A percentile compares a stretch with the other conserved stretches of the same genome.
These are phyloP conservation scores for Musa itinerans DNA, from an alignment of 176 grass and related monocot genomes.

Conservation along the genomic window DNA sequence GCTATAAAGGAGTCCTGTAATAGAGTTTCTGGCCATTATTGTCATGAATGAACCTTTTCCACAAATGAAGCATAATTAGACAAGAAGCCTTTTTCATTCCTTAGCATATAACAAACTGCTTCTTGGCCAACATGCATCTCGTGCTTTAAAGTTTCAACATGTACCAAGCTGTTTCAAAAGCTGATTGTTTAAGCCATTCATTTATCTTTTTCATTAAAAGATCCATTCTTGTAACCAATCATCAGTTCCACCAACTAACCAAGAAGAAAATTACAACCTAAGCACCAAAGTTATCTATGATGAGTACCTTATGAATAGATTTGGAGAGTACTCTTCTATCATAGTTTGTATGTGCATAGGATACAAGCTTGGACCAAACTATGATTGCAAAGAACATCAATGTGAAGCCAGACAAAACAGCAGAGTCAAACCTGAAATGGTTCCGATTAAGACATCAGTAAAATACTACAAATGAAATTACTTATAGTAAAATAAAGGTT, in stretches of 20 bases:
- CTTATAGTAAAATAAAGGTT: too few species aligned
- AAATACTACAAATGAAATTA: too few species aligned
- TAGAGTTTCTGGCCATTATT: not conserved
- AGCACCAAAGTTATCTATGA: not conserved
- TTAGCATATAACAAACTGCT: not conserved
- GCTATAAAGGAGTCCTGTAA: not conserved
- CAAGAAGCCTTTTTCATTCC: not conserved
- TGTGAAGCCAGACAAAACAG: slow-evolving; percentile 76
- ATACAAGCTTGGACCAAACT: slow-evolving; percentile 91
- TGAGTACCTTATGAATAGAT: slow-evolving; percentile 67
- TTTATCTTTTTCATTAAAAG: not conserved
- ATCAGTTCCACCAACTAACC: not conserved
- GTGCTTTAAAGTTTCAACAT: not conserved
- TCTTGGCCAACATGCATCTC: not conserved
- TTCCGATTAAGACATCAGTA: too few species aligned
- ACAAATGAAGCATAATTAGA: not conserved
- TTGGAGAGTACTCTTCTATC: slow-evolving; percentile 71
- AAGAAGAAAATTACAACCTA: not conserved
- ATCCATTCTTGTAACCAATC: not conserved
- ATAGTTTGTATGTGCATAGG: slow-evolving; percentile 92
- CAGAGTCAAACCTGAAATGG: slow-evolving; percentile 61
- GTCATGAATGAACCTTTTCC: not conserved
- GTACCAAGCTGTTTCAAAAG: not conserved
- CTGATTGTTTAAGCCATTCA: not conserved
- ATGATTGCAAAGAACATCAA: slow-evolving; percentile 84